Evolutionary conservation across 495 filamentous ascomycete species (phyloP), one percentile per base, ranked within the genome.

Genomic region (Penicillium coffeae): DNA sequence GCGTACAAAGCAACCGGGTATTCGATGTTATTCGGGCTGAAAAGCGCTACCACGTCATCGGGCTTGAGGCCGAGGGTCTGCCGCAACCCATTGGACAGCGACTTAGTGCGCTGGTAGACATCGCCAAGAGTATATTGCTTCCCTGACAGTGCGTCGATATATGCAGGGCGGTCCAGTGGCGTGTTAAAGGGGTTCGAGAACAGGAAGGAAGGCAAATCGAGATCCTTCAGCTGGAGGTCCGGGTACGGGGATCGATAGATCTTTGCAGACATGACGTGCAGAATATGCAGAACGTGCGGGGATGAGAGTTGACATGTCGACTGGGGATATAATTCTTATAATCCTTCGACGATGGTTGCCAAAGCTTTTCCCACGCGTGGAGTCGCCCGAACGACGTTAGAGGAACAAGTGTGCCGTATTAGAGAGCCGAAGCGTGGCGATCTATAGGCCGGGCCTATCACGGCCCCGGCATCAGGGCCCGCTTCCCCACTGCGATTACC

Each of bases 1-100:
- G 87, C 88, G 72, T 88, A 87, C 54, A 71, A 84, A 41, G 87
- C 64, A 5, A 76, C 59, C 16, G 83, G 73, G 37, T 79, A 77
- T 53, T 90, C 85, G 53, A 89, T 80, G 42, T 72, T 77, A 49
- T 90, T 91, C 35, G 85, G 81, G 5, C 79, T 78, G 62, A 75
- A 78, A 38, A 89, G 60, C 1, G 74, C 78, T 4, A 90, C 66
- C 8, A 86, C 79, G 54, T 89, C 86, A 48, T 87, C 86, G 48
- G 81, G 85, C 53, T 79, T 74, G 80, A 88, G 89, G 19, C 77
- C 73, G 78, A 82, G 90, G 16, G 70, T 54, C 18, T 71, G 66
- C 54, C 80, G 80, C 14, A 96, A 73, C 0, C 88, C 90, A 42
- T 78, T 79, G 21, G 87, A 88, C 59, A 96, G 88, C 19, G 80